Percentiles rank a stretch among this genome's conserved stretches.
phyloP scores from a whole-genome alignment of 164 flowering plant genomes.

The Vitis rotundifolia region DNA sequence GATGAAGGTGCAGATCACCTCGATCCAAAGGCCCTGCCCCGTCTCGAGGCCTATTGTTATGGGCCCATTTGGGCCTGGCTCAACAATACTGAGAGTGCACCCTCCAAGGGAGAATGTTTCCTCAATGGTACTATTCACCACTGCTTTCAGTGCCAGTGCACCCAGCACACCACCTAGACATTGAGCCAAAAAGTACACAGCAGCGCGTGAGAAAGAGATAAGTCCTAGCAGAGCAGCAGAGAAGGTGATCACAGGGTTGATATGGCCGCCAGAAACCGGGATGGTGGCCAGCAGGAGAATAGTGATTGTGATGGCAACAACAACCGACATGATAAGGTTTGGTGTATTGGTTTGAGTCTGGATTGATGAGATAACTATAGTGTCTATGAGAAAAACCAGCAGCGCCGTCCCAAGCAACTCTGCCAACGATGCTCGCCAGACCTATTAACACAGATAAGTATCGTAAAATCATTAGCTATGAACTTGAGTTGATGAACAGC shows the following conservation, averaged over 20 bases:
- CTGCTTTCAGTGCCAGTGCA: slow-evolving; percentile 7
- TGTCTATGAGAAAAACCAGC: too few species aligned
- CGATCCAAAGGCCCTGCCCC: too few species aligned
- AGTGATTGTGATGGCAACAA: too few species aligned
- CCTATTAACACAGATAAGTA: too few species aligned
- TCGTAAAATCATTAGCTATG: too few species aligned
- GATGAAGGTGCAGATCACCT: slow-evolving; percentile 24
- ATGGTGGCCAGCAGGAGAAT: slow-evolving; percentile 13
- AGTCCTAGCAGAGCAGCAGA: slow-evolving; percentile 27
- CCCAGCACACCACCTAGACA: slow-evolving; percentile 26
- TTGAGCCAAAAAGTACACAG: slow-evolving; percentile 29
- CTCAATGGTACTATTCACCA: slow-evolving; percentile 9
- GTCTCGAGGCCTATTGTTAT: too few species aligned
- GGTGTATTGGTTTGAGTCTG: too few species aligned
- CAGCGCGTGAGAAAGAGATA: slow-evolving; percentile 21
- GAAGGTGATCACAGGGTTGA: slow-evolving; percentile 30
- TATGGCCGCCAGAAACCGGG: slow-evolving; percentile 27
- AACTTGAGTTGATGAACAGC: not conserved
- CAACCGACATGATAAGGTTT: too few species aligned
- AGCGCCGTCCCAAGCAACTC: too few species aligned
- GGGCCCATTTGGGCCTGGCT: not conserved
- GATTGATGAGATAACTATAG: too few species aligned
- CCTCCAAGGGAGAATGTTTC: slow-evolving; percentile 25
- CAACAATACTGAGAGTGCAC: slow-evolving; percentile 12
- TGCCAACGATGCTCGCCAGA: too few species aligned